Evolutionary conservation across 345 rosid species (phyloP), one percentile per base, ranked within the genome.

Genomic region (Eucalyptus marginata): DNA sequence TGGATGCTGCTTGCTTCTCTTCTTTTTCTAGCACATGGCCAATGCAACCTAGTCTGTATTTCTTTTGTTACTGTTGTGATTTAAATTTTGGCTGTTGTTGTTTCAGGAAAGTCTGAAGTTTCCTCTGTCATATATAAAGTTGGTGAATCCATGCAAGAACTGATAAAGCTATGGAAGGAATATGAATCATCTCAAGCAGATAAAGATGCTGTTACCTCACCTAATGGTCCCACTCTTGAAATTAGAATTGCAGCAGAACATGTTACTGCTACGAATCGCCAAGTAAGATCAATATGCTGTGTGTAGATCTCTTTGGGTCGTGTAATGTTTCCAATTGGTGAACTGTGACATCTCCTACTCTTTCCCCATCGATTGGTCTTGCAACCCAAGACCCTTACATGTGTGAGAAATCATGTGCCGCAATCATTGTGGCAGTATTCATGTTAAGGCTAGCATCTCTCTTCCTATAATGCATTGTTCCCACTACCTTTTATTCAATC

Each of bases 71-170:
- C 54, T n/a, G n/a, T 62, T 71, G 56, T 87, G 33, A 50, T 68
- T 71, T 50, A 50, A 87, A 76, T 40, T 76, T 46, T 59, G 84
- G 86, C 29, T 92, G 87, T 90, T 94, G 92, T 88, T 93, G 89
- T 86, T 94, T 88, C 95, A 98, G 99, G 99, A 59, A 98, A 98
- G 94, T 85, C 98, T 59, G 99, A 98, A 94, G 93, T 96, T 88
- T 92, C 97, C 58, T 92, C 94, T 87, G 97, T 98, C 91, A 94
- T 96, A 91, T 98, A 98, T 91, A 98, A 98, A 95, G 99, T 96
- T 91, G 99, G 99, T 58, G 99, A 97, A 94, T 98, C 99, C 92
- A 96, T 97, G 99, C 99, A 96, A 96, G 99, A 98, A 88, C 92
- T 98, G 91, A 92, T 98, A 93, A 97, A 96, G 94, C 86, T 98